Base-by-base conservation (phyloP, 257 asterid species). In the Agastache rugosa region DNA sequence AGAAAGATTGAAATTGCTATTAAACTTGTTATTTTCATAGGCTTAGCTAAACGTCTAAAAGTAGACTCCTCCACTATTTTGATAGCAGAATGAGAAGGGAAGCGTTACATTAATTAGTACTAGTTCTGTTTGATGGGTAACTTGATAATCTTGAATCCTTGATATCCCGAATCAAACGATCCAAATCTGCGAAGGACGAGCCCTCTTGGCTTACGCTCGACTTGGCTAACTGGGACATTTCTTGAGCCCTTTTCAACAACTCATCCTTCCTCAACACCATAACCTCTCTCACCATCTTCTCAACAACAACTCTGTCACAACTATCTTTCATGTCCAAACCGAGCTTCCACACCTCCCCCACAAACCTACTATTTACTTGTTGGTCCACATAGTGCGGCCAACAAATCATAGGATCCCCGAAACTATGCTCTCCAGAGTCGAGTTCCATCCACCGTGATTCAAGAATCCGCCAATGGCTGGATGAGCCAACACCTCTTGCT, bases 311-410 rank as follows among this genome's bases (percentile, higher is more conserved):
- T 37, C 92, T 77, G 19, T 87, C 82, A 20, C 89, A 87, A 0
- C 54, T 79, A 19, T 89, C 96, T 34, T 89, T 89, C 88, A 89
- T 82, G 73, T 88, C 89, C 72, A 84, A 42, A 2, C 91, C 91
- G 0, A 87, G 0, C 67, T 65, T 83, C 92, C 89, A 86, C 23
- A 83, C 83, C 37, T 67, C 81, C 1, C 31, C 82, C 2, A 85
- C 88, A 10, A 50, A 83, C 75, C 88, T 80, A 75, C 89, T 84
- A 19, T 80, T 87, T 63, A 84, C 83, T 23, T 51, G 82, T 45
- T 84, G 91, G 55, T 87, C 91, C 0, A 75, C 89, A 16, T 48
- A 72, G 47, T 72, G 60, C 0, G 89, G 89, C 91, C 87, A 87
- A 53, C 90, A 80, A 3, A 85, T 78, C 90, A 85, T 85, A 0